Conservation (phyloP, 169 alveolate genomes). For the Eimeria maxima region DNA sequence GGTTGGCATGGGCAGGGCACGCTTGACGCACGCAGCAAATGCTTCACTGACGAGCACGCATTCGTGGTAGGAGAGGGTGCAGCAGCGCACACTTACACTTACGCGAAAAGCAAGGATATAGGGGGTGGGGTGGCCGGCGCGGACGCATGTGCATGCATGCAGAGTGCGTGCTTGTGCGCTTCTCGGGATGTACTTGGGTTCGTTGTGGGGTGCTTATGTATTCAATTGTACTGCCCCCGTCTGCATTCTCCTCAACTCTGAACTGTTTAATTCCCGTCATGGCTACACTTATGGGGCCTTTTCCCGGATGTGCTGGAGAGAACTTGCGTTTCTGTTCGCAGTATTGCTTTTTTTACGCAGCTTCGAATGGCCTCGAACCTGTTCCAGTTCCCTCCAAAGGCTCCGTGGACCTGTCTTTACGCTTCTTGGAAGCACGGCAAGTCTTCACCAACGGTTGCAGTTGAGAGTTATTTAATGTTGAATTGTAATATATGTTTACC, state of each 20-base stretch:
- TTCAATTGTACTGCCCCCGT: background rate
- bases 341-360: background rate
- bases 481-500: background rate
- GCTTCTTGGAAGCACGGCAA: conserved; percentile 82
- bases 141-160: background rate
- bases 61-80: conserved; percentile 61
- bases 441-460: background rate
- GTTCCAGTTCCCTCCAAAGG: conserved; percentile 77
- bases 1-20: conserved; percentile 83
- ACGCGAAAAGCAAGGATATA: background rate
- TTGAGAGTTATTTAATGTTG: no score
- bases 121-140: background rate
- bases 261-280: background rate
- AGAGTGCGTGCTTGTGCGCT: no score
- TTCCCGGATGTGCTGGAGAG: no score
- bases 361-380: conserved; percentile 72
- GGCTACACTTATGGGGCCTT: no score
- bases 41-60: conserved; percentile 81
- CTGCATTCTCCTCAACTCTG: background rate
- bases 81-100: background rate
- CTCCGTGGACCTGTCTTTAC: conserved; percentile 76
- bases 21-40: conserved; percentile 74
- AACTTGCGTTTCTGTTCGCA: background rate
- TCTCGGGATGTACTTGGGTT: no score
- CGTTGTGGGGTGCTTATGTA: no score